A percentile compares a stretch with the other conserved stretches of the same genome.
Conservation (phyloP, 73 alveolate genomes). For the Tetrahymena malaccensis region DNA sequence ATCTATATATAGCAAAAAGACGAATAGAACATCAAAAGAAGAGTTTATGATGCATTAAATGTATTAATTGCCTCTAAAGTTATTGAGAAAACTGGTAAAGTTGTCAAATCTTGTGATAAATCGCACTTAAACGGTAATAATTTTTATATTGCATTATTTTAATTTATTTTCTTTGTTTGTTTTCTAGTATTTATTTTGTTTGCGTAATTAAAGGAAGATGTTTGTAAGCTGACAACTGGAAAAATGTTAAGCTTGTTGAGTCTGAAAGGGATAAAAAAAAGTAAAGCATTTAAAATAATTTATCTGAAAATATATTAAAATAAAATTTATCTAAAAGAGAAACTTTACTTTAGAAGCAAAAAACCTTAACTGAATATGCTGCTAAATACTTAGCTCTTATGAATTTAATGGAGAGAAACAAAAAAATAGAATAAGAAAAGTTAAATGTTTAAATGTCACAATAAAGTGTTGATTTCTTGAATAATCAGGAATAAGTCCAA, state of each 20-base stretch:
- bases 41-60: slow-evolving; percentile 89
- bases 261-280: neutral
- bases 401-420: neutral
- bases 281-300: neutral
- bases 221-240: neutral
- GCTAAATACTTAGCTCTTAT: neutral
- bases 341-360: neutral
- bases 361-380: neutral
- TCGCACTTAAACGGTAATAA: neutral
- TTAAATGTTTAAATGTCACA: neutral
- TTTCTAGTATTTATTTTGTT: neutral
- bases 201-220: neutral
- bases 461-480: neutral
- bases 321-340: neutral
- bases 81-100: slow-evolving; percentile 55
- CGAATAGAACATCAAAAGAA: slow-evolving; percentile 73
- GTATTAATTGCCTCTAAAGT: slow-evolving; percentile 74
- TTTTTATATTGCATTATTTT: too few species aligned
- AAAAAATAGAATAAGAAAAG: neutral
- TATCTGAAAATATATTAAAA: neutral
- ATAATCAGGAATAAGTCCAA: neutral
- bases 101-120: slow-evolving; percentile 40
- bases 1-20: slow-evolving; percentile 44
- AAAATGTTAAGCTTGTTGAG: neutral
- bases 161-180: too few species aligned